Base-by-base conservation (phyloP, 2,329 filamentous ascomycete species). In the Dothistroma pini region DNA sequence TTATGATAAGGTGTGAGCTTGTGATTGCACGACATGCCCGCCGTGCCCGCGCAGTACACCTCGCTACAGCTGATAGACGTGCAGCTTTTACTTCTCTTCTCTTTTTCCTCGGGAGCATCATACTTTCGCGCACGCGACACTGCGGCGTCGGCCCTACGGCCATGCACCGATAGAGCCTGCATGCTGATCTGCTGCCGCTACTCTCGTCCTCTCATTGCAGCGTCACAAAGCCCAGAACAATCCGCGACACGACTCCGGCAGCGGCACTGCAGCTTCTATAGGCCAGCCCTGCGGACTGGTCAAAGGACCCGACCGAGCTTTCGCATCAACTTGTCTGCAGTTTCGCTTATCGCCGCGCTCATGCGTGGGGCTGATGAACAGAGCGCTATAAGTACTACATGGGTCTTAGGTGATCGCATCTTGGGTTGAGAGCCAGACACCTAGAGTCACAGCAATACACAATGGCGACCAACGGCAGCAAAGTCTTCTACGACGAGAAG, bases 401-500 rank as follows among this genome's bases (percentile, higher is more conserved):
- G 6, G 25, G 25, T 29, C 6, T 29, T 19, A 16, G n/a, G 12
- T 12, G 14, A 44, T n/a, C 6, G 14, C 3, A 44, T n/a, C n/a
- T 16, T 38, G 11, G 11, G 35, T 14, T 4, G 16, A 19, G 5
- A 44, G 9, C 4, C 16, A 44, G 41, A 1, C 4, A n/a, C 3
- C 41, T 14, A n/a, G n/a, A n/a, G 2, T 44, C 41, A 44, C 41
- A 44, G 8, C n/a, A 14, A 9, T 54, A 41, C 32, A 57, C 35
- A 29, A 66, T 66, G 62, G 57, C 57, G 8, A 55, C 61, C 11
- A 44, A 54, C 44, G 59, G 57, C 35, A 54, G 55, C 44, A 64
- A 64, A 25, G 44, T 21, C 5, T 63, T 57, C 56, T 65, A 65
- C 56, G 50, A 50, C n/a, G 59, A 59, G 49, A 63, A 73, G 61